Base-by-base conservation (phyloP, 768 basidiomycete genomes). In the Lepiota venenata region DNA sequence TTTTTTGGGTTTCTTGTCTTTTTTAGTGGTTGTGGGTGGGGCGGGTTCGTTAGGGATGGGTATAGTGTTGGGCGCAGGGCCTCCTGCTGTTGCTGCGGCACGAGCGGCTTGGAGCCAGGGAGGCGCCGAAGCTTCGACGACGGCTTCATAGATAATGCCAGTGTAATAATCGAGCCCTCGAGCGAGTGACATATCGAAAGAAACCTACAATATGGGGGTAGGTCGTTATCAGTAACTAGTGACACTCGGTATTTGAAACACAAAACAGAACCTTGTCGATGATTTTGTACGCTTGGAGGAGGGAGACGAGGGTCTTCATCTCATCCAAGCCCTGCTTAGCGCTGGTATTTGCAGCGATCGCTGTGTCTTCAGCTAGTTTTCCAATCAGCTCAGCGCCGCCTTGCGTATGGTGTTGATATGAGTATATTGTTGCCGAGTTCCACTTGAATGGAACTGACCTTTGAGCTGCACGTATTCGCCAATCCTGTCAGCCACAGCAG, bases 121-220 rank as follows among this genome's bases (percentile, higher is more conserved):
- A 1, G 96, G 94, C 0, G 95, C 95, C 8, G 95, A 98, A 1
- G 87, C 91, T 64, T 92, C 93, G 38, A 93, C 91, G 57, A 91
- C 82, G 40, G 93, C 97, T 71, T 99, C 96, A 71, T 96, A 98
- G 67, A 98, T 98, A 63, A 99, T 87, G 15, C 97, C 97, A 1
- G 96, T 99, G 71, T 99, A 98, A 71, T 99, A 98, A 69, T 98
- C 97, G 18, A 98, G 80, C 37, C 96, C 96, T 29, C 96, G 88
- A n/a, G 96, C 96, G 12, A 99, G 83, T 2, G 94, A 97, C 59
- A 98, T 81, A 69, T 99, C 96, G 65, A 99, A 98, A 2, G 92
- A 95, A 63, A 99, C 81, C 91, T 94, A 59, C 20, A 21, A 12
- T 0, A 21, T 41, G 42, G 51, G 40, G 16, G 52, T n/a, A 25